Evolutionary conservation across 2,329 filamentous ascomycete genomes (phyloP), one percentile per base, ranked within the genome.

Genomic region (Calcarisporium arbuscula): DNA sequence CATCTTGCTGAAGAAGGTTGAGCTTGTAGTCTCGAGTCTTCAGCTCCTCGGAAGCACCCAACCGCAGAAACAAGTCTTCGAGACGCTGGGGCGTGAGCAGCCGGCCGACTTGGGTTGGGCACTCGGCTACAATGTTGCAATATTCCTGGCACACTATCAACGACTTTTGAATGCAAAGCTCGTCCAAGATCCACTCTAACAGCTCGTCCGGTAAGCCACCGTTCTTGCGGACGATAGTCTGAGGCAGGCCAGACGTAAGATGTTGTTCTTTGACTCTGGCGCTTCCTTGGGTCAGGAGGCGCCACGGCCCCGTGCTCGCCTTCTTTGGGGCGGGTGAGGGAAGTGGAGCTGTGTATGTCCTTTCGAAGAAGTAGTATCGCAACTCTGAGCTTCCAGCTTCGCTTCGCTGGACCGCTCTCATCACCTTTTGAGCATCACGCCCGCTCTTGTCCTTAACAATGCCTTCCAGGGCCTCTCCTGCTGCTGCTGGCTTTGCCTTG

Each of bases 131-230:
- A 5, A 86, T 55, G 28, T 69, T 68, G 35, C 69, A 62, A 51
- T 86, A 87, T 39, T 80, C 73, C 35, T 67, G 55, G 32, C 77
- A 69, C 27, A 85, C 53, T 28, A 74, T 65, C 27, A 67, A 60
- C 20, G 71, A 70, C 26, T 61, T 57, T 46, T 84, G 77, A 3
- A 62, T 52, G 35, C 70, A 74, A 16, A 80, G 60, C 58, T 80
- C 70, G 32, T 73, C 60, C 6, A 83, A 50, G 4, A 86, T 62
- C 83, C 84, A 89, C 12, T 70, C 48, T 32, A 85, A 68, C 1
- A 87, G 50, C 35, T 81, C 70, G 40, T 85, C 74, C 0, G 82
- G 76, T 10, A 87, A 52, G 8, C 42, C 44, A 10, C 47, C 46
- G 2, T 38, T 44, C 29, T 51, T 52, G 5, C 30, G 34, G 5